Evolutionary conservation across 257 asterid species (phyloP).

Genomic region (Galeopsis tetrahit): DNA sequence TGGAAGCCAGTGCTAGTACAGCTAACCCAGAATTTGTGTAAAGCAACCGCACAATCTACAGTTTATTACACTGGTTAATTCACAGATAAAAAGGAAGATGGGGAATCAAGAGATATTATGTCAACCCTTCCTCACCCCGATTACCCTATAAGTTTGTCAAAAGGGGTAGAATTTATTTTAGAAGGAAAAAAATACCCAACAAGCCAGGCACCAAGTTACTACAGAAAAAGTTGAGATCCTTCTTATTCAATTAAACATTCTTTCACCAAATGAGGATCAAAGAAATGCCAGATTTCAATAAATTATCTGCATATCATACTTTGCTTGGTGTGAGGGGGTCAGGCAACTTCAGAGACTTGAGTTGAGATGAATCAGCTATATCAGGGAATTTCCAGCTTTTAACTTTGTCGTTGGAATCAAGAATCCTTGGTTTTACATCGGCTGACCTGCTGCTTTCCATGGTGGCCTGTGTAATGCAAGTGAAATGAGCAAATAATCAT

Average conservation of each 20-base stretch:
- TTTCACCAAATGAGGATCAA: not conserved
- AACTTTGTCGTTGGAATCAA: conserved; percentile 63
- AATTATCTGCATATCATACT: conserved; percentile 42
- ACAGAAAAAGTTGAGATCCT: conserved; percentile 3
- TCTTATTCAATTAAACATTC: conserved; percentile 5
- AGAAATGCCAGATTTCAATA: conserved; percentile 10
- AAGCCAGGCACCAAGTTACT: conserved; percentile 11
- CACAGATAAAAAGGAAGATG: conserved; percentile 23
- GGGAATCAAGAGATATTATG: not conserved
- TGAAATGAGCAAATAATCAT: conserved; percentile 29
- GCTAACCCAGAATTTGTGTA: conserved; percentile 90
- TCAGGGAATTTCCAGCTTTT: conserved; percentile 90
- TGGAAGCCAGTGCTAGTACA: conserved; percentile 79
- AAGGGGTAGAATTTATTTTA: not conserved
- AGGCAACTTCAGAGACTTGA: conserved; percentile 81
- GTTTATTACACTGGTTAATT: conserved; percentile 12
- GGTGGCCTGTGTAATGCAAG: conserved; percentile 53
- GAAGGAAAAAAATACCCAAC: not conserved
- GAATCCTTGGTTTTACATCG: conserved; percentile 88
- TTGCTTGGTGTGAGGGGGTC: conserved; percentile 80
- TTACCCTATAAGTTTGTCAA: not conserved
- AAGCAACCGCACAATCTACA: conserved; percentile 79
- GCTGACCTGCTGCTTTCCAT: conserved; percentile 76
- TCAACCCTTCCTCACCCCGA: not conserved
- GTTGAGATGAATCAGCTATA: conserved; percentile 73